Percentiles rank a stretch among this genome's conserved stretches.
These are phyloP conservation scores for Geotrichum cucujoidarum DNA, from an alignment of 1,139 yeast species.

Conservation along the genomic window DNA sequence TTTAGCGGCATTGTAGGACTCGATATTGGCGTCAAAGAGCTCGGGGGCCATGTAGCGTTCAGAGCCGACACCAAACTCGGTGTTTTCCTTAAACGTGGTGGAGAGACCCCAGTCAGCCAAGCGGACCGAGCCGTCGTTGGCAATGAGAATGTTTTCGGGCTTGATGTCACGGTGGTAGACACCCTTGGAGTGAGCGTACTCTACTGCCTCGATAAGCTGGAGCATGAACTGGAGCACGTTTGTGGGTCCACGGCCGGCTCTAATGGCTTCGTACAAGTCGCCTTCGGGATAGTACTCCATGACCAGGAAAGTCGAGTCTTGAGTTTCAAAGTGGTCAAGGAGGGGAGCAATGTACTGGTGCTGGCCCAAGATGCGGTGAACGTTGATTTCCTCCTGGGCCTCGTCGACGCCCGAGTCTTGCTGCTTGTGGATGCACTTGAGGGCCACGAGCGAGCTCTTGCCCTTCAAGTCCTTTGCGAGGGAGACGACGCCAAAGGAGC, in stretches of 20 bases:
- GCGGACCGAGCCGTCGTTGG: constrained; percentile 64
- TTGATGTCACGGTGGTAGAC: constrained; percentile 86
- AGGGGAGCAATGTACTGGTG: constrained; percentile 62
- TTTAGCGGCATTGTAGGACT: constrained; percentile 74
- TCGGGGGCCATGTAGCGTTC: constrained; percentile 99
- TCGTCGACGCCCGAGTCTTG: constrained; percentile 39
- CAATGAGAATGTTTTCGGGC: constrained; percentile 80
- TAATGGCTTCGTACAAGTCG: constrained; percentile 89
- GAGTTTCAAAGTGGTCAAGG: constrained; percentile 70
- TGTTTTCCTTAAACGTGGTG: constrained; percentile 56
- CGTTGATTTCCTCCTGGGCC: constrained; percentile 72
- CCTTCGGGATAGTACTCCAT: constrained; percentile 89
- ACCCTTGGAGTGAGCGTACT: constrained; percentile 65
- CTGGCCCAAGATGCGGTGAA: constrained; percentile 62
- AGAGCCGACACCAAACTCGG: constrained; percentile 87
- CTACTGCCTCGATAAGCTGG: constrained; percentile 74
- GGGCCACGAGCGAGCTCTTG: constrained; percentile 61
- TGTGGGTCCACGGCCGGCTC: constrained; percentile 68
- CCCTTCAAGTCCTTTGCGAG: constrained; percentile 65
- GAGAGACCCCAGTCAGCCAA: constrained; percentile 93
- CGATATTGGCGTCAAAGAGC: constrained; percentile 48
- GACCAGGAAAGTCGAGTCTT: constrained; percentile 49
- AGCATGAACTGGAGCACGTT: constrained; percentile 66
- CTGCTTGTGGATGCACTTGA: constrained; percentile 61
- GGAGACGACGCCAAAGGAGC: constrained; percentile 89